Evolutionary conservation across 176 grass and related monocot species (phyloP).

Genomic region (Secale cereale): DNA sequence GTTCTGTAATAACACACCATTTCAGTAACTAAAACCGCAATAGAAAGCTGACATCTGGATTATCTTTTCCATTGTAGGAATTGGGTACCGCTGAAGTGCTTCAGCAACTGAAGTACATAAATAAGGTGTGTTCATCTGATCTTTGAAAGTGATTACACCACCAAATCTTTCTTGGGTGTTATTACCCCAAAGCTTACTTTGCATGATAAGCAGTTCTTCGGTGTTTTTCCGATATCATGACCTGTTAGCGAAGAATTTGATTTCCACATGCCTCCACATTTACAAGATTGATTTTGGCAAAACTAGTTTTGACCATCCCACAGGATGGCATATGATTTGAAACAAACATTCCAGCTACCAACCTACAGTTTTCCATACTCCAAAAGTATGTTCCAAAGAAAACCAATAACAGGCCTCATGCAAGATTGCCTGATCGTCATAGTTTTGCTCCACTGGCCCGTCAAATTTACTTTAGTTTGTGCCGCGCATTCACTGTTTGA

Average conservation of each 20-base stretch:
- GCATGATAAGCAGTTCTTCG: not conserved
- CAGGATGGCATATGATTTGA: not conserved
- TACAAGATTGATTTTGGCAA: not conserved
- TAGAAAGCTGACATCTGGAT: conserved; percentile 7
- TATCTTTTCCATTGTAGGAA: conserved; percentile 42
- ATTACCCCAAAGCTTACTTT: not conserved
- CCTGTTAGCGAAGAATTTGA: not conserved
- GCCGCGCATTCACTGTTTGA: not conserved
- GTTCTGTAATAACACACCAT: conserved; percentile 2
- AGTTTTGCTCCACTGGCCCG: not conserved
- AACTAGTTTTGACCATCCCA: not conserved
- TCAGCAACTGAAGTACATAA: conserved; percentile 56
- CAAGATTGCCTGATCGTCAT: not conserved
- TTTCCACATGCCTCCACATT: not conserved
- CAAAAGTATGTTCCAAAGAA: not conserved
- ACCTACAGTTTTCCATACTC: not conserved
- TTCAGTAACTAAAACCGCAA: not conserved
- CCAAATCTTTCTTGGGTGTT: not conserved
- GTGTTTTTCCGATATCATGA: conserved; percentile 1
- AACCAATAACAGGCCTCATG: not conserved
- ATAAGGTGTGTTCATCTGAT: conserved; percentile 43
- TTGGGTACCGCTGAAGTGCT: conserved; percentile 57
- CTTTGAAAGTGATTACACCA: not conserved
- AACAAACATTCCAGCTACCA: not conserved
- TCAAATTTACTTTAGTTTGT: not conserved